Conservation (phyloP, 441 rosid genomes). For the Pelargonium myrrhifolium region DNA sequence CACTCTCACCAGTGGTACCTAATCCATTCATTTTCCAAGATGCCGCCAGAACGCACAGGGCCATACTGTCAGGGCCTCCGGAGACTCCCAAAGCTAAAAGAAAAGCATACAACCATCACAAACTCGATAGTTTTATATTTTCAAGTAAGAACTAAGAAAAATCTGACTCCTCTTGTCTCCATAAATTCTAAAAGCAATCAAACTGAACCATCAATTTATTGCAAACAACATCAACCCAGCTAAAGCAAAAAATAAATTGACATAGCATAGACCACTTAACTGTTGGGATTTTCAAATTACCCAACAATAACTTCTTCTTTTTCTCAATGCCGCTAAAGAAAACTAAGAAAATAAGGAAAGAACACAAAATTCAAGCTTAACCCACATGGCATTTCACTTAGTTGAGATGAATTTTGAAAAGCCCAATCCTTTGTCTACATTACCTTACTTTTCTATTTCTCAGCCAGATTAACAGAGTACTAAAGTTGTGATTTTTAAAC, state of each 20-base stretch:
- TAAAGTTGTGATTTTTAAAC: neutral
- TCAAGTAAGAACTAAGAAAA: neutral
- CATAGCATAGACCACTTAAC: too few relatives aligned
- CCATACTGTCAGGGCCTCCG: slow-evolving; percentile 97
- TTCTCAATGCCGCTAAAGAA: too few relatives aligned
- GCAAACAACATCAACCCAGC: neutral
- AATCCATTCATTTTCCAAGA: slow-evolving; percentile 63
- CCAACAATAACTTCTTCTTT: too few relatives aligned
- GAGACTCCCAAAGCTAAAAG: slow-evolving; percentile 77
- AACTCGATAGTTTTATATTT: neutral
- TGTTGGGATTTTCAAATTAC: too few relatives aligned
- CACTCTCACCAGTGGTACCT: slow-evolving; percentile 23
- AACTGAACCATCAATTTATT: neutral
- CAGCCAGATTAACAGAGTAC: slow-evolving; percentile 7
- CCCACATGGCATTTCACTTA: neutral
- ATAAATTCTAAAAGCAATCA: neutral
- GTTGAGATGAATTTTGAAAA: neutral
- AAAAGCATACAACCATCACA: slow-evolving; percentile 9
- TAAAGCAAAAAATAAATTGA: neutral
- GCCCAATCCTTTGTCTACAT: neutral
- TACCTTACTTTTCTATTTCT: neutral
- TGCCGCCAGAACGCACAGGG: slow-evolving; percentile 70
- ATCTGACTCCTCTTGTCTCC: neutral
- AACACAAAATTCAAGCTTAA: neutral
- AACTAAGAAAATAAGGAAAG: too few relatives aligned